These are phyloP conservation scores for Melaleuca quinquenervia DNA, from an alignment of 345 rosid genomes.

Conservation along the genomic window DNA sequence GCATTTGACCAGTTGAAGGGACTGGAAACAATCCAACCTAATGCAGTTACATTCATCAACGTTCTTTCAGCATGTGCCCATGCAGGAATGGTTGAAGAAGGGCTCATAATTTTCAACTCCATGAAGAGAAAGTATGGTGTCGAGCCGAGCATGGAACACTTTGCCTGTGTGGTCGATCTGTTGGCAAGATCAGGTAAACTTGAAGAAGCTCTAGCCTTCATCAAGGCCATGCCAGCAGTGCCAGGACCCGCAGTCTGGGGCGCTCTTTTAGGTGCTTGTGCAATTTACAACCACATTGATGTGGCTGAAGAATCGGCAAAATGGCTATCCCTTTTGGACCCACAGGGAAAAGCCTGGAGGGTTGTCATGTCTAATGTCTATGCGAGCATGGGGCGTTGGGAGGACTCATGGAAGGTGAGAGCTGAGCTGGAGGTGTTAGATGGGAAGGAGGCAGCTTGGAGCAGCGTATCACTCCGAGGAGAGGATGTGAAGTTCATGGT, in stretches of 20 bases:
- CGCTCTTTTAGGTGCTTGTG: conserved; percentile 20
- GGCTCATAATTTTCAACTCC: conserved; percentile 39
- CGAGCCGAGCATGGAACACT: conserved; percentile 54
- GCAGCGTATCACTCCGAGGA: conserved; percentile 15
- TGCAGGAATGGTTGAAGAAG: conserved; percentile 59
- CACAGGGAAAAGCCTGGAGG: conserved; percentile 12
- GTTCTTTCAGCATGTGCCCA: conserved; percentile 71
- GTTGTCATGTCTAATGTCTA: conserved; percentile 19
- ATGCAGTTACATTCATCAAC: conserved; percentile 51
- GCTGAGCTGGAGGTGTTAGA: not conserved
- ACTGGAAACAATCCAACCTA: conserved; percentile 17
- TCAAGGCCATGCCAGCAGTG: conserved; percentile 6
- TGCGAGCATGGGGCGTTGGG: conserved; percentile 19
- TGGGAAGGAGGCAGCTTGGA: conserved; percentile 24
- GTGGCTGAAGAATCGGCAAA: conserved; percentile 11
- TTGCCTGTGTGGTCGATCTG: conserved; percentile 77
- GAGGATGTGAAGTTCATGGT: conserved; percentile 12
- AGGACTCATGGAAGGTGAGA: conserved; percentile 12
- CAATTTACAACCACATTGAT: not conserved
- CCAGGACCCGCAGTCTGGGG: conserved; percentile 7
- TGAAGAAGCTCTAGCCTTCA: conserved; percentile 35
- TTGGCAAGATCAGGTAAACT: conserved; percentile 68
- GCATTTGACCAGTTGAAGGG: conserved; percentile 8
- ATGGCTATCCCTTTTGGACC: conserved; percentile 9
- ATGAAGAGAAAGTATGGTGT: conserved; percentile 40